phyloP scores from a whole-genome alignment of 2,329 filamentous ascomycete genomes.

The Hortaea sp. region DNA sequence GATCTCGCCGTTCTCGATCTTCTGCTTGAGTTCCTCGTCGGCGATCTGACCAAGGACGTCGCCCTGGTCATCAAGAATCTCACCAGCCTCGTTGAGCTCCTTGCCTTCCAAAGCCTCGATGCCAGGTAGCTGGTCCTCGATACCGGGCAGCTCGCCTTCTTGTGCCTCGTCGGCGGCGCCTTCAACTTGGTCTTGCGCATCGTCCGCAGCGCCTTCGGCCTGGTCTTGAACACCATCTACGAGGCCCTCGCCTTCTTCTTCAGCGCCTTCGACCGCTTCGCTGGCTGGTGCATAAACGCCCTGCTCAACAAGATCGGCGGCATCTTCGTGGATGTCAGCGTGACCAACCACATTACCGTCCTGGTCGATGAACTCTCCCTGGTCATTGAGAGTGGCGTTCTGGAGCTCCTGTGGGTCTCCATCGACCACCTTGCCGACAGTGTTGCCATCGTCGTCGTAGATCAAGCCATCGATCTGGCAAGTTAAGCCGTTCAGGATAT shows the following conservation, averaged over 20 bases:
- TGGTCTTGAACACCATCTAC: slow-evolving; percentile 15
- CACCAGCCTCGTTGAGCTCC: slow-evolving; percentile 40
- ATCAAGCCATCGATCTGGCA: slow-evolving; percentile 38
- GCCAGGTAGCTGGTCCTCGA: slow-evolving; percentile 41
- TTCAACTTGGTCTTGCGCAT: slow-evolving; percentile 20
- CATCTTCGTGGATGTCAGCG: slow-evolving; percentile 40
- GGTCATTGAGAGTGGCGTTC: slow-evolving; percentile 40
- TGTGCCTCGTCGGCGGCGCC: slow-evolving; percentile 20
- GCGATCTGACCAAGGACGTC: slow-evolving; percentile 41
- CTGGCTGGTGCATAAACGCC: slow-evolving; percentile 28
- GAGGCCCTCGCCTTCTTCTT: slow-evolving; percentile 10
- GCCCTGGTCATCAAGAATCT: slow-evolving; percentile 40
- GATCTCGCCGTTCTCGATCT: slow-evolving; percentile 28
- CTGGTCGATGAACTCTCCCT: slow-evolving; percentile 46
- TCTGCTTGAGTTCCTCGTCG: slow-evolving; percentile 31
- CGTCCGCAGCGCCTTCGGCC: slow-evolving; percentile 16
- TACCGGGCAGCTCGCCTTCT: slow-evolving; percentile 24
- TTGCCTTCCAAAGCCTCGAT: slow-evolving; percentile 43
- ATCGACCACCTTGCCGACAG: slow-evolving; percentile 37
- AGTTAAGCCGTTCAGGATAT: slow-evolving; percentile 38
- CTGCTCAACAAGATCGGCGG: slow-evolving; percentile 33
- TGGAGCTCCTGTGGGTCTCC: slow-evolving; percentile 39
- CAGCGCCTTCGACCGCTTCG: slow-evolving; percentile 28
- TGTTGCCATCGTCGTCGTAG: slow-evolving; percentile 42
- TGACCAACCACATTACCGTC: slow-evolving; percentile 44